Percentiles rank a stretch among this genome's conserved stretches.
Evolutionary conservation across 2,329 filamentous ascomycete genomes (phyloP).

Genomic region (Pseudogymnoascus destructans): DNA sequence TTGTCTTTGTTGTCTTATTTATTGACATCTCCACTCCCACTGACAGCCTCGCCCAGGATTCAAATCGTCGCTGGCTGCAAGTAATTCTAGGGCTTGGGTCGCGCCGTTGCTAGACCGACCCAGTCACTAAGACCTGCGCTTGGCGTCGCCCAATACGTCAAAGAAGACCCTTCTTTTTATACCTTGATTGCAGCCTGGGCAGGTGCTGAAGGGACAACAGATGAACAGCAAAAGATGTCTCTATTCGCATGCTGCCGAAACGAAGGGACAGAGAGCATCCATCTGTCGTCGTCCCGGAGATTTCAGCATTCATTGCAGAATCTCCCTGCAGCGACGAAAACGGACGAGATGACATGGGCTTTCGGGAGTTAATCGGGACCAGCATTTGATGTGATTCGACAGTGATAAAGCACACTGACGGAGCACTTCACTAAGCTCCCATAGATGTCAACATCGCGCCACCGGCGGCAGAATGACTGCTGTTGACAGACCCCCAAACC

Average conservation of each 20-base stretch:
- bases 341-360: slow-evolving; percentile 2
- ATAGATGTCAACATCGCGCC: background rate
- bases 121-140: slow-evolving; percentile 1
- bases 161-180: slow-evolving; percentile 6
- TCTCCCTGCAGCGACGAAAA: background rate
- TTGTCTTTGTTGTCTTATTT: background rate
- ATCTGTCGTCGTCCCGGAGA: background rate
- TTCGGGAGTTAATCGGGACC: slow-evolving; percentile 1
- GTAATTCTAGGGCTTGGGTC: slow-evolving; percentile 7
- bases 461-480: background rate
- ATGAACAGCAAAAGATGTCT: background rate
- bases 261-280: background rate
- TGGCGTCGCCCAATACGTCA: background rate
- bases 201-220: background rate
- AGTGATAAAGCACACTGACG: background rate
- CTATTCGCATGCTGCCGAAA: background rate
- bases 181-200: background rate
- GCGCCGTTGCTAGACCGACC: slow-evolving; percentile 4
- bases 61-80: background rate
- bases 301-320: background rate
- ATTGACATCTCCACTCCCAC: slow-evolving; percentile 6
- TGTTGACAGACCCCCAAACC: background rate
- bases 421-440: background rate
- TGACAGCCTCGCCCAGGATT: slow-evolving; percentile 2
- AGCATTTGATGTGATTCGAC: slow-evolving; percentile 4